A percentile compares a stretch with the other conserved stretches of the same genome.
Conservation (phyloP, 441 rosid species). For the Capsella rubella region DNA sequence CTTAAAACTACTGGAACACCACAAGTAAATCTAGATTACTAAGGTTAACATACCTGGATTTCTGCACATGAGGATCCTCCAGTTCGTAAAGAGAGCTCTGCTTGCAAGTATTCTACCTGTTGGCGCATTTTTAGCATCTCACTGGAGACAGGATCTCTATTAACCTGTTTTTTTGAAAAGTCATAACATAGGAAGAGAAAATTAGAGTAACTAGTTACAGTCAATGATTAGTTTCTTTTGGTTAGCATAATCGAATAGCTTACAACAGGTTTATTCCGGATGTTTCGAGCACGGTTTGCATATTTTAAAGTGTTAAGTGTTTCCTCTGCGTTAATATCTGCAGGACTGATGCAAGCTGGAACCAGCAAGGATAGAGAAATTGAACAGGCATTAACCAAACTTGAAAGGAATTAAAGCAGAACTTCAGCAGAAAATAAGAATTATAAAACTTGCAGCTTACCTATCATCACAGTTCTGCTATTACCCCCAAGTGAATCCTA, state of each 20-base stretch:
- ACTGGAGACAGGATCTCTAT: conserved; percentile 94
- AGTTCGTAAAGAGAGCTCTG: conserved; percentile 92
- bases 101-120: conserved; percentile 90
- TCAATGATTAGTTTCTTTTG: neutral
- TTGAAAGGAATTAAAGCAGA: conserved; percentile 7
- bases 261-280: conserved; percentile 96
- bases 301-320: conserved; percentile 96
- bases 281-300: conserved; percentile 99
- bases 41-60: conserved; percentile 65
- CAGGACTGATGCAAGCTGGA: conserved; percentile 98
- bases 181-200: neutral
- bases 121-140: conserved; percentile 99
- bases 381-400: conserved; percentile 12
- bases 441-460: conserved; percentile 45
- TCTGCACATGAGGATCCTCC: conserved; percentile 86
- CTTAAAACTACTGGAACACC: neutral
- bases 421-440: neutral
- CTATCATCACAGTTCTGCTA: conserved; percentile 99
- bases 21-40: neutral
- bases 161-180: conserved; percentile 59
- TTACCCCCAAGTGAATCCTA: conserved; percentile 99
- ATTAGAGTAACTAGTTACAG: conserved; percentile 10
- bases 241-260: conserved; percentile 46
- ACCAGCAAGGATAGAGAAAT: conserved; percentile 24
- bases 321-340: conserved; percentile 99